A percentile compares a stretch with the other conserved stretches of the same genome.
Conservation (phyloP, 2,329 filamentous ascomycete genomes). For the Capronia coronata region DNA sequence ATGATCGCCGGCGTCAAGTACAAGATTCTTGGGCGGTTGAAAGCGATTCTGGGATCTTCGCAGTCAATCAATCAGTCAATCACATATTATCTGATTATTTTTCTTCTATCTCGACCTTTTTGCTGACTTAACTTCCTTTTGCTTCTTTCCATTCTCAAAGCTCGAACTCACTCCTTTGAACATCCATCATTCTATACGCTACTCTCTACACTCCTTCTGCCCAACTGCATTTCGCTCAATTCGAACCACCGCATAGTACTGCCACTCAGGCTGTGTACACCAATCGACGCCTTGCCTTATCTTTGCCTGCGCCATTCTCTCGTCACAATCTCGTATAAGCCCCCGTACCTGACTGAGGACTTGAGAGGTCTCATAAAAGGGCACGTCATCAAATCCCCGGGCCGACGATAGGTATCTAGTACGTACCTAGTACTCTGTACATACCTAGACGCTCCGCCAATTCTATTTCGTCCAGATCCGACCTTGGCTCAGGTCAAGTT, state of each 20-base stretch:
- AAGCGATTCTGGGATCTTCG: neutral
- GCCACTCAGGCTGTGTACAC: too few relatives aligned
- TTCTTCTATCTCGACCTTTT: too few relatives aligned
- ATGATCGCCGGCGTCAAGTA: slow-evolving; percentile 1
- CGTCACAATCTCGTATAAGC: neutral
- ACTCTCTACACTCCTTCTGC: neutral
- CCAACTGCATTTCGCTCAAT: too few relatives aligned
- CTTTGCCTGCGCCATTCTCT: neutral
- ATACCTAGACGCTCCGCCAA: slow-evolving; percentile 2
- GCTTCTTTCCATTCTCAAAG: neutral
- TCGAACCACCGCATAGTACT: neutral
- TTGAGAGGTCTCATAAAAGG: too few relatives aligned
- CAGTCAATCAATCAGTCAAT: too few relatives aligned
- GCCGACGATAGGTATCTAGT: slow-evolving; percentile 7
- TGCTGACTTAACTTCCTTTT: too few relatives aligned
- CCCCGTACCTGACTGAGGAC: neutral
- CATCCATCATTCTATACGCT: too few relatives aligned
- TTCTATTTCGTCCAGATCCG: neutral
- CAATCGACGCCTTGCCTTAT: too few relatives aligned
- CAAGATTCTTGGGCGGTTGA: too few relatives aligned
- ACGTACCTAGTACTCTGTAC: too few relatives aligned
- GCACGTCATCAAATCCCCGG: slow-evolving; percentile 9
- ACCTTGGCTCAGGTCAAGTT: too few relatives aligned
- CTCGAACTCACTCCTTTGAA: neutral
- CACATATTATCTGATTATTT: too few relatives aligned